These are phyloP conservation scores for Pyrenula massariospora DNA, from an alignment of 495 filamentous ascomycete genomes.

Conservation along the genomic window DNA sequence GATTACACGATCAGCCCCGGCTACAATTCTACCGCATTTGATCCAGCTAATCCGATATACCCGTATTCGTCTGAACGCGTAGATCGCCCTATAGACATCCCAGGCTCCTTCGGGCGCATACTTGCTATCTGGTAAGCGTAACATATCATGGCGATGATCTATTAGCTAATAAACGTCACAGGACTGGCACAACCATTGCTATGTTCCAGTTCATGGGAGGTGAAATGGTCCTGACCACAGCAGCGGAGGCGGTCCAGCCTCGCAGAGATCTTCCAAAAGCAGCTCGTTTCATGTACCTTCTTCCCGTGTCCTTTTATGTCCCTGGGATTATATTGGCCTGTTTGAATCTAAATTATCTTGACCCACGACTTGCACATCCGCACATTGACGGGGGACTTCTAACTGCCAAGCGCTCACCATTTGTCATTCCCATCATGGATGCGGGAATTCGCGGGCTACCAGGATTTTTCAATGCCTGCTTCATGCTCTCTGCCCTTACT, in stretches of 20 bases:
- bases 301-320: conserved; percentile 15
- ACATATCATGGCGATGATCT: neutral
- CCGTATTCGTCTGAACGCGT: neutral
- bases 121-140: conserved; percentile 15
- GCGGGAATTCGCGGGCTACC: conserved; percentile 12
- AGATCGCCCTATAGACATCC: conserved; percentile 2
- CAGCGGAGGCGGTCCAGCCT: conserved; percentile 25
- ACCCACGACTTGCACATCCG: conserved; percentile 15
- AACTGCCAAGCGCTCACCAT: conserved; percentile 15
- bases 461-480: conserved; percentile 16
- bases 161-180: conserved; percentile 2
- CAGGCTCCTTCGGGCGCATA: conserved; percentile 11
- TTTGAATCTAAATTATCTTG: conserved; percentile 18
- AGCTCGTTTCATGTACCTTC: conserved; percentile 15
- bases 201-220: conserved; percentile 31
- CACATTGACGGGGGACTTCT: conserved; percentile 7
- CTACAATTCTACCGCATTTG: conserved; percentile 12
- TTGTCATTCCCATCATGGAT: conserved; percentile 16
- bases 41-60: neutral
- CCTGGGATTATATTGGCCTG: conserved; percentile 15
- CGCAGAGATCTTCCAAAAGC: conserved; percentile 11
- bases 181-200: conserved; percentile 25
- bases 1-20: conserved; percentile 10
- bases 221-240: conserved; percentile 28
- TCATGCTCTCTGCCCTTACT: conserved; percentile 15